A percentile compares a stretch with the other conserved stretches of the same genome.
Evolutionary conservation across 306 rosid genomes (phyloP).

Genomic region (Cercis canadensis): DNA sequence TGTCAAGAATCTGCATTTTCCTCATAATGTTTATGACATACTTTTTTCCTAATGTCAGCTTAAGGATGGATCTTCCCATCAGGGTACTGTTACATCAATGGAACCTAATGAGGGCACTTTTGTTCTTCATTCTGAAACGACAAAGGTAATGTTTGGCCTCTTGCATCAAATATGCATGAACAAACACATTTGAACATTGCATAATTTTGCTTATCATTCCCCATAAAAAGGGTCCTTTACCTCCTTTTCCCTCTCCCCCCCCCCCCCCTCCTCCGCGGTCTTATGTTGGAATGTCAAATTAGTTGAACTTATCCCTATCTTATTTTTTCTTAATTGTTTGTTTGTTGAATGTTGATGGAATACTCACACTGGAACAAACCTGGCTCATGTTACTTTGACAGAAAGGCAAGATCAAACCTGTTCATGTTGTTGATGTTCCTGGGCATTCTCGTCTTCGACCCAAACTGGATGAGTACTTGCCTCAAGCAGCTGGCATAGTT

Average conservation of each 20-base stretch:
- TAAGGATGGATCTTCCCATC: conserved; percentile 86
- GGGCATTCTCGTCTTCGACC: conserved; percentile 96
- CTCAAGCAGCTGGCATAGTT: conserved; percentile 83
- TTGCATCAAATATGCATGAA: not conserved
- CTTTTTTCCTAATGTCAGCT: conserved; percentile 56
- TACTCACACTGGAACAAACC: conserved; percentile 13
- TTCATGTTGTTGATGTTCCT: conserved; percentile 88
- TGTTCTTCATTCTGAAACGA: conserved; percentile 74
- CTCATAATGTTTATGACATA: conserved; percentile 24
- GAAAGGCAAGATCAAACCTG: conserved; percentile 80
- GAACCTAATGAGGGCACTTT: conserved; percentile 91
- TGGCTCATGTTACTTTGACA: conserved; percentile 36
- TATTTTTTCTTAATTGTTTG: conserved; percentile 12
- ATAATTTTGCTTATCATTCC: conserved; percentile 10
- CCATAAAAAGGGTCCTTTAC: not conserved
- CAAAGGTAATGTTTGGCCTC: conserved; percentile 55
- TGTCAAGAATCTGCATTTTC: not conserved
- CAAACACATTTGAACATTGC: not conserved
- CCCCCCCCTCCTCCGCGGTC: no score
- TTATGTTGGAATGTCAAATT: conserved; percentile 25
- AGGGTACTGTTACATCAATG: conserved; percentile 97
- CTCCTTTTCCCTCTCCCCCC: no score
- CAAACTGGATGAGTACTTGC: conserved; percentile 85
- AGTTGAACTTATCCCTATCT: conserved; percentile 10
- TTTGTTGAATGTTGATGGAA: conserved; percentile 13